Base-by-base conservation (phyloP, 2,329 filamentous ascomycete species). In the Fusarium verticillioides region DNA sequence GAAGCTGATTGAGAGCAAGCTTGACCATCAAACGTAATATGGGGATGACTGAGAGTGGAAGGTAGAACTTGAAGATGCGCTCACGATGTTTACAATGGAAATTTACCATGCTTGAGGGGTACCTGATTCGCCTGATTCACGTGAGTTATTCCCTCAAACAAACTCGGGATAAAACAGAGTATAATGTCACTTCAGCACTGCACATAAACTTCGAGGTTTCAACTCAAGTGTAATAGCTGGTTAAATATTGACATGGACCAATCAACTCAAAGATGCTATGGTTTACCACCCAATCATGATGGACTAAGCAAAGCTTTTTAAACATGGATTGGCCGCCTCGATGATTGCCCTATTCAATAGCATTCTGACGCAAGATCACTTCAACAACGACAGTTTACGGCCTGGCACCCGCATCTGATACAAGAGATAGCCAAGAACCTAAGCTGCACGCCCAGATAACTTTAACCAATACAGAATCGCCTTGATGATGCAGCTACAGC, bases 221-320 rank as follows among this genome's bases (percentile, higher is more conserved):
- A 50, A 34, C 30, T 23, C 16, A 19, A 50, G 47, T 12, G 34
- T 34, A 23, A 23, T 34, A 13, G 21, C 46, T 32, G 18, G 3
- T 23, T 2, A 34, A 9, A 34, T 34, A 11, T 23, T 13, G 12
- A 2, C 34, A 23, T 7, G 16, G 5, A 11, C 30, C 30, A 34
- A 23, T 50, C 3, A n/a, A 32, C 46, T 50, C 11, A 23, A 50
- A 23, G 30, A 19, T 10, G 8, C 47, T 15, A 30, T 23, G 9
- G 8, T 19, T 13, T 19, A 50, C 23, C 16, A 5, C 18, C 18
- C 8, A 23, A 19, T 9, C 9, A 23, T 18, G 6, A 12, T 50
- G 10, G 9, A 34, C n/a, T 8, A 23, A 2, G 8, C 6, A 2
- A 23, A 13, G 5, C 5, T 16, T 50, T 9, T 18, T 2, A 13